Conservation (phyloP, 768 basidiomycete species). For the Rickenella mellea region DNA sequence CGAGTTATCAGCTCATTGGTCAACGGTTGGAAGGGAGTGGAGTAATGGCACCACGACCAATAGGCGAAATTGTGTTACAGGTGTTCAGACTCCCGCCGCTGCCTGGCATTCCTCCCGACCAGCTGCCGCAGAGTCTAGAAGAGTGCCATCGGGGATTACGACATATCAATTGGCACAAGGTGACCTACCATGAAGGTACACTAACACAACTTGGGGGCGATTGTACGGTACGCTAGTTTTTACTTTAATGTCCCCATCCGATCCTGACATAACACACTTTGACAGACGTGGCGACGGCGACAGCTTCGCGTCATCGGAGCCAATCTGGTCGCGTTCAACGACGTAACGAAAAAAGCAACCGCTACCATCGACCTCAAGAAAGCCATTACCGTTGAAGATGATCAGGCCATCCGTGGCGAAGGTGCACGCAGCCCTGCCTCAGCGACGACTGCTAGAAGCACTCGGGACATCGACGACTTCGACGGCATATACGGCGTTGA, state of each 20-base stretch:
- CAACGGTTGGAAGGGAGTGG: conserved; percentile 51
- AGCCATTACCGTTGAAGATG: conserved; percentile 68
- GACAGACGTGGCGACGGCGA: conserved; percentile 73
- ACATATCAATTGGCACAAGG: conserved; percentile 90
- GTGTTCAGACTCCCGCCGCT: conserved; percentile 84
- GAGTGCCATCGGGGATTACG: conserved; percentile 84
- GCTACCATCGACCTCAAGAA: conserved; percentile 88
- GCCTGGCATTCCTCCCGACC: conserved; percentile 67
- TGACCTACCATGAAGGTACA: conserved; percentile 86
- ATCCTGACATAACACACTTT: conserved; percentile 2
- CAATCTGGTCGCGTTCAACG: conserved; percentile 83
- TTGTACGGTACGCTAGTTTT: conserved; percentile 55
- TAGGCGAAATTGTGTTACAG: conserved; percentile 85
- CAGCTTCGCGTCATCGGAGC: conserved; percentile 79
- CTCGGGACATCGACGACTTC: conserved; percentile 42
- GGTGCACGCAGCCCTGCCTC: conserved; percentile 34
- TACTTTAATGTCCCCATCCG: background rate
- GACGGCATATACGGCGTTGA: conserved; percentile 63
- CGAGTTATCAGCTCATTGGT: conserved; percentile 71
- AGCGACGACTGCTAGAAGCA: conserved; percentile 23
- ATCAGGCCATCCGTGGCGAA: conserved; percentile 46
- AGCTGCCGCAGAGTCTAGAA: conserved; percentile 86
- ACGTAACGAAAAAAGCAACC: conserved; percentile 84
- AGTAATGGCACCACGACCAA: conserved; percentile 53
- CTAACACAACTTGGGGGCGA: conserved; percentile 93